Conservation (phyloP, 306 rosid genomes). For the Quercus agrifolia region DNA sequence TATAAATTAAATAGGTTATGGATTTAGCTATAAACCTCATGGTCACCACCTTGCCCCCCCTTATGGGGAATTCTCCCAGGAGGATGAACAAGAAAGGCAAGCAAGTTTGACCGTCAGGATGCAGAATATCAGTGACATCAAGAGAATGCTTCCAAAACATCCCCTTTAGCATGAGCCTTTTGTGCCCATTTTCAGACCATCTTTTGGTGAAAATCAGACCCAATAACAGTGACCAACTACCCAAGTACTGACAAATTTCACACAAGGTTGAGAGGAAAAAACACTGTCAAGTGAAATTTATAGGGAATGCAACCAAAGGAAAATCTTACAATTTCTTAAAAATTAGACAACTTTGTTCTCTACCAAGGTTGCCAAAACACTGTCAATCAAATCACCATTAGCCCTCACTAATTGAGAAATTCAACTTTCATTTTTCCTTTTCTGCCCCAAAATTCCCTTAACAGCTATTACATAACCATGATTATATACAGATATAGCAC, state of each 20-base stretch:
- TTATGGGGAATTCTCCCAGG: too few relatives aligned
- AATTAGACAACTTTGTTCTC: conserved; percentile 49
- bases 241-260: neutral
- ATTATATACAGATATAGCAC: conserved; percentile 3
- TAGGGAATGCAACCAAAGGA: neutral
- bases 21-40: too few relatives aligned
- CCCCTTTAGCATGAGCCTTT: too few relatives aligned
- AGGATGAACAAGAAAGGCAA: too few relatives aligned
- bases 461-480: neutral
- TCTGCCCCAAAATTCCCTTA: neutral
- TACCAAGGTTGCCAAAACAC: conserved; percentile 82
- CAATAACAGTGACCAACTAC: neutral
- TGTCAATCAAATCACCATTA: conserved; percentile 28
- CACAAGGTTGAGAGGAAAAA: neutral
- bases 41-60: too few relatives aligned
- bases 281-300: neutral
- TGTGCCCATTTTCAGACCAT: neutral
- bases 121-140: too few relatives aligned
- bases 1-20: neutral
- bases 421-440: neutral
- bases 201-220: neutral
- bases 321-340: neutral
- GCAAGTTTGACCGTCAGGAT: too few relatives aligned
- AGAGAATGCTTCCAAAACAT: too few relatives aligned
- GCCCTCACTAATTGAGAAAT: neutral